These are phyloP conservation scores for Aspergillus tanneri DNA, from an alignment of 2,329 filamentous ascomycete genomes.

Conservation along the genomic window DNA sequence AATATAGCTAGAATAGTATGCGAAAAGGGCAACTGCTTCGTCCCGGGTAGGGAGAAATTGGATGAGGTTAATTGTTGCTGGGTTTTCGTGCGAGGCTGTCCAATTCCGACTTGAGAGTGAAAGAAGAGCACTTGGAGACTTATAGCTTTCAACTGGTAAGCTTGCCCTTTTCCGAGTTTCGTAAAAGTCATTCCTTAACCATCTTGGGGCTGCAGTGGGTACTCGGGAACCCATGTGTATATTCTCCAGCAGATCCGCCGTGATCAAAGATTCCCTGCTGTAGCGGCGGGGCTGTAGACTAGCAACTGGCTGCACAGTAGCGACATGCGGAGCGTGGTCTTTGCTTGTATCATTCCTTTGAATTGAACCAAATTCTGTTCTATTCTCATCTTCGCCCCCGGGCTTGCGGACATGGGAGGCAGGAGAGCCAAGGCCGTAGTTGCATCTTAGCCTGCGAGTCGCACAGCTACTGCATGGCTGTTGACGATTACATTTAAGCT, in stretches of 20 bases:
- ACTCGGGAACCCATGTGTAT: conserved; percentile 32
- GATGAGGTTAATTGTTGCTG: conserved; percentile 20
- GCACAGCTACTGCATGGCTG: conserved; percentile 53
- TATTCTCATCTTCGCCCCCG: neutral
- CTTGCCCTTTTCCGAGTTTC: conserved; percentile 6
- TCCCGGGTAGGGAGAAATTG: conserved; percentile 30
- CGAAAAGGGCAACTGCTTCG: conserved; percentile 31
- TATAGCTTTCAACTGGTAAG: neutral
- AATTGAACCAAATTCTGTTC: neutral
- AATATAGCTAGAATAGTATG: conserved; percentile 35
- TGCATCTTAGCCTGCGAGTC: conserved; percentile 30
- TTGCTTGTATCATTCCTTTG: too few species aligned
- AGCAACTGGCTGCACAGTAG: neutral
- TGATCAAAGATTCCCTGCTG: conserved; percentile 23
- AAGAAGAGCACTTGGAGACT: neutral
- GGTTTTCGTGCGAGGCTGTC: conserved; percentile 21
- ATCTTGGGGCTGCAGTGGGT: conserved; percentile 21
- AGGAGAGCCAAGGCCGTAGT: conserved; percentile 14
- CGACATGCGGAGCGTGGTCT: too few species aligned
- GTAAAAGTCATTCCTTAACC: conserved; percentile 19
- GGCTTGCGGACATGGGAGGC: too few species aligned
- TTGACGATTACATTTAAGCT: conserved; percentile 57
- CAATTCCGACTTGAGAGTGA: conserved; percentile 1
- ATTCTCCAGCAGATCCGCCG: conserved; percentile 30
- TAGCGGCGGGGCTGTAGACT: neutral